Percentiles rank a stretch among this genome's conserved stretches.
These are phyloP conservation scores for Phytophthora podocarpi DNA, from an alignment of 352 stramenopile genomes.

Conservation along the genomic window DNA sequence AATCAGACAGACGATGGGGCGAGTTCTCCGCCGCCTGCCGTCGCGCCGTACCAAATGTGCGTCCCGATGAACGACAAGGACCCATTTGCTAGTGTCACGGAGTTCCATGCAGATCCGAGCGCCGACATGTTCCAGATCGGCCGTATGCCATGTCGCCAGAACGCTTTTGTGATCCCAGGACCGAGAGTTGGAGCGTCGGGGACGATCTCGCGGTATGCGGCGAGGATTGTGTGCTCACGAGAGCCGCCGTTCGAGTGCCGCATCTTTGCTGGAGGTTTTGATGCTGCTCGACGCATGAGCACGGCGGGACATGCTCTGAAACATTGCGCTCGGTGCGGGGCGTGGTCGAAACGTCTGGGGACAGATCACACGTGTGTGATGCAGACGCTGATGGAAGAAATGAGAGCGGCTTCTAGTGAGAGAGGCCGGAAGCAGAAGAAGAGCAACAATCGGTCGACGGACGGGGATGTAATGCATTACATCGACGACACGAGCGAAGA, in stretches of 20 bases:
- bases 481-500: slow-evolving; percentile 30
- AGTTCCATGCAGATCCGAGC: slow-evolving; percentile 54
- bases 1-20: slow-evolving; percentile 13
- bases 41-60: slow-evolving; percentile 57
- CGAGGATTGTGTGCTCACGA: slow-evolving; percentile 64
- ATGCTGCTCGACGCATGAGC: slow-evolving; percentile 53
- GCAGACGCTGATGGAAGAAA: slow-evolving; percentile 25
- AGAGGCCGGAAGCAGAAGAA: slow-evolving; percentile 11
- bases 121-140: slow-evolving; percentile 86
- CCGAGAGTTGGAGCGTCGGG: slow-evolving; percentile 73
- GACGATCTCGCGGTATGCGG: slow-evolving; percentile 78
- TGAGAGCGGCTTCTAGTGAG: neutral
- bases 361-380: slow-evolving; percentile 53
- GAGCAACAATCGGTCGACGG: neutral
- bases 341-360: slow-evolving; percentile 59
- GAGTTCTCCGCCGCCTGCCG: neutral
- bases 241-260: slow-evolving; percentile 69
- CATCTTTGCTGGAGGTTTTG: slow-evolving; percentile 75
- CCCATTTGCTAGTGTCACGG: slow-evolving; percentile 56
- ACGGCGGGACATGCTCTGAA: slow-evolving; percentile 74
- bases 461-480: slow-evolving; percentile 14
- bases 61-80: slow-evolving; percentile 76
- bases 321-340: slow-evolving; percentile 48
- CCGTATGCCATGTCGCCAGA: slow-evolving; percentile 73
- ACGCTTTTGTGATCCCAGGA: slow-evolving; percentile 81